A percentile compares a stretch with the other conserved stretches of the same genome.
Conservation (phyloP, 2,329 filamentous ascomycete species). For the Fusarium falciforme region DNA sequence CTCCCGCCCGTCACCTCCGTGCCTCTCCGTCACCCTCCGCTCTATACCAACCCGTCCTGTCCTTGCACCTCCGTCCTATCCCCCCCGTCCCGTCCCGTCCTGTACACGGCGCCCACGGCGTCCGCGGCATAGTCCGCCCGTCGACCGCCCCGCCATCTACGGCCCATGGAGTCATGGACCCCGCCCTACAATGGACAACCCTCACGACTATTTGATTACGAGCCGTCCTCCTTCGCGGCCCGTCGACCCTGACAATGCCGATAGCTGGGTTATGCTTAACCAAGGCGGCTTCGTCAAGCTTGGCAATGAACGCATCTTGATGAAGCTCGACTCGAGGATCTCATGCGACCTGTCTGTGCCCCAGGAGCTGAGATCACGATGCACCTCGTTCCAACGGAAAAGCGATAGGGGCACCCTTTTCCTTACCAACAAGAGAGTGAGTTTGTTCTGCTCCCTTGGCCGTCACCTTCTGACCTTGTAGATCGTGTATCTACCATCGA, state of each 20-base stretch:
- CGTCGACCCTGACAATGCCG: constrained; percentile 64
- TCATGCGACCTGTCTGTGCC: constrained; percentile 79
- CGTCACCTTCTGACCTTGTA: constrained; percentile 50
- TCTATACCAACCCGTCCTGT: constrained; percentile 17
- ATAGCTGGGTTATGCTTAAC: constrained; percentile 92
- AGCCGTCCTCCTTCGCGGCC: constrained; percentile 48
- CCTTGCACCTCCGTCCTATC: constrained; percentile 24
- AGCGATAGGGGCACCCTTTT: constrained; percentile 81
- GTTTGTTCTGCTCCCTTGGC: constrained; percentile 41
- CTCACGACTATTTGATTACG: constrained; percentile 55
- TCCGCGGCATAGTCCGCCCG: constrained; percentile 40
- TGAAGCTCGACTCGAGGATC: constrained; percentile 83
- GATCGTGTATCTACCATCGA: constrained; percentile 88
- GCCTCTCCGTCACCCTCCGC: constrained; percentile 28
- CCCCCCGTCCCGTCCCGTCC: constrained; percentile 1
- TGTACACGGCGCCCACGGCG: constrained; percentile 19
- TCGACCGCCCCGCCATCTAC: constrained; percentile 43
- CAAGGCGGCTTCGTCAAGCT: constrained; percentile 84
- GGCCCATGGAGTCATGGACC: constrained; percentile 51
- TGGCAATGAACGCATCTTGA: constrained; percentile 84
- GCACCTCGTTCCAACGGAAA: constrained; percentile 74
- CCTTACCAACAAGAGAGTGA: constrained; percentile 86
- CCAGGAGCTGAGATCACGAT: constrained; percentile 69
- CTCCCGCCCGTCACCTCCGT: constrained; percentile 28
- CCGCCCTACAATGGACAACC: constrained; percentile 54